Conservation (phyloP, 371 early-diverging fungal genomes). For the Rozella allomycis region DNA sequence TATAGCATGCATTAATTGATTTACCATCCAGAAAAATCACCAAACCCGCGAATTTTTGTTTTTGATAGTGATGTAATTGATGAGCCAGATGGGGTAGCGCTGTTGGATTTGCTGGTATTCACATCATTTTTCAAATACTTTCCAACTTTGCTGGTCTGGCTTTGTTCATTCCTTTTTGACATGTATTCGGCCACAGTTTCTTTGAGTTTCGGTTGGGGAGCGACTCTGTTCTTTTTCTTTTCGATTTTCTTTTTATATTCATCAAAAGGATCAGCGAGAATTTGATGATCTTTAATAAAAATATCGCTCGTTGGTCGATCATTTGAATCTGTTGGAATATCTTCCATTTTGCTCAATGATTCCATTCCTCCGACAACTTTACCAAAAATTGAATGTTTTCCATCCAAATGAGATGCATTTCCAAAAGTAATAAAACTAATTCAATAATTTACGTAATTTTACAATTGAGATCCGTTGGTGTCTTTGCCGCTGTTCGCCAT, state of each 20-base stretch:
- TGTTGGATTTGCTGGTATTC: conserved; percentile 3
- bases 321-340: conserved; percentile 35
- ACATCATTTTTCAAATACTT: conserved; percentile 33
- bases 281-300: conserved; percentile 38
- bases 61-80: too few relatives aligned
- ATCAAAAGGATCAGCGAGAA: conserved; percentile 66
- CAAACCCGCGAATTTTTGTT: conserved; percentile 12
- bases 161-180: conserved; percentile 4
- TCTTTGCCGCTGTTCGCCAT: conserved; percentile 78
- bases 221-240: conserved; percentile 10
- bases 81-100: conserved; percentile 3
- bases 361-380: conserved; percentile 61
- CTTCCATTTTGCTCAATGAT: conserved; percentile 53
- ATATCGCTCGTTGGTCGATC: conserved; percentile 50
- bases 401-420: conserved; percentile 59
- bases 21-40: conserved; percentile 33
- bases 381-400: conserved; percentile 76
- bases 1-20: too few relatives aligned
- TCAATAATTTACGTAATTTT: conserved; percentile 9
- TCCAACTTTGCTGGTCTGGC: conserved; percentile 27
- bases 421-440: conserved; percentile 58
- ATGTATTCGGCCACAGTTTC: conserved; percentile 6
- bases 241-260: conserved; percentile 23
- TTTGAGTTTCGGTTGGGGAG: background rate
- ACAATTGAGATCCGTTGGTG: conserved; percentile 74